Base-by-base conservation (phyloP, 148 eudicot genomes). In the Vaccinium vitisidaea region DNA sequence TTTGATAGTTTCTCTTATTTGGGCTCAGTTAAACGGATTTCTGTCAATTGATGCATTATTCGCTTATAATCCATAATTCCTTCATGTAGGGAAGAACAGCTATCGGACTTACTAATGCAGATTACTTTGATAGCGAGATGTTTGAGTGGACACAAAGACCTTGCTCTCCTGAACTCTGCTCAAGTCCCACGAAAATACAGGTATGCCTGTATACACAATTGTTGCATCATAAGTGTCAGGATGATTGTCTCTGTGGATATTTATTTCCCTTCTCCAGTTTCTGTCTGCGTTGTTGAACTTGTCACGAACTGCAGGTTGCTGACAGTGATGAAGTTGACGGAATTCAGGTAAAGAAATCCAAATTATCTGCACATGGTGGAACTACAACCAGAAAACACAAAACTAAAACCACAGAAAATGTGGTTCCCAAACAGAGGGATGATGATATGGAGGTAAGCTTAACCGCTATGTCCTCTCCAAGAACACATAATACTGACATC, bases 71-170 rank as follows among this genome's bases (percentile, higher is more conserved):
- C 71, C 32, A 3, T 7, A 36, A 52, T 84, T 74, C 58, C 25
- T 83, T 67, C 30, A 49, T 89, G 75, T 84, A 91, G 93, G 84
- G 59, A 48, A 88, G 75, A 82, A 14, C 79, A 48, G 53, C 71
- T 43, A 54, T 30, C 2, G 30, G 83, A 4, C 65, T 63, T 12
- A 82, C 83, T 36, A 85, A 85, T 79, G 89, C 80, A 71, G 88
- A 92, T 88, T 87, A 85, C 85, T 87, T 89, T 89, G 98, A 97
- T 70, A 94, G 98, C 82, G 99, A 97, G 88, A 94, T 95, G 98
- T 97, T 97, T 94, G 99, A 95, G 83, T 95, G 98, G 98, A 95
- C 99, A 27, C 99, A 97, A 88, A 91, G 95, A 86, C 88, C 94
- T 85, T 93, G 98, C 89, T 97, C 99, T 88, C 98, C 99, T 82